Percentiles rank a stretch among this genome's conserved stretches.
Evolutionary conservation across 805 yeast genomes (phyloP).

Genomic region (Yamadazyma ubonensis): DNA sequence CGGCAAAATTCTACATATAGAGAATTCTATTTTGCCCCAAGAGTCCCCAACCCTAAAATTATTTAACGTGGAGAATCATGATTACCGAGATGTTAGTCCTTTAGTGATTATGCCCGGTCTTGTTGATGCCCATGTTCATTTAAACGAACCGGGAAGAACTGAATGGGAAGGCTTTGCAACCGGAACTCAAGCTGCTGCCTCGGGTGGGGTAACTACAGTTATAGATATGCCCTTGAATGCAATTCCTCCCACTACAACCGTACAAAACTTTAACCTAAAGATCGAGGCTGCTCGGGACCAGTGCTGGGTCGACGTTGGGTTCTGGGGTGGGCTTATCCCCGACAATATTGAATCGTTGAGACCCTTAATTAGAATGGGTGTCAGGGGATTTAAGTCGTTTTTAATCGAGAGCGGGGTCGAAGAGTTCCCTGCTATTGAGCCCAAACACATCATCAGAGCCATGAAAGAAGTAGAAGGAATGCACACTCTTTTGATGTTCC

Average conservation of each 20-base stretch:
- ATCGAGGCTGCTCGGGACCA: constrained; percentile 76
- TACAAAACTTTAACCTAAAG: constrained; percentile 71
- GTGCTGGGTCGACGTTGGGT: constrained; percentile 90
- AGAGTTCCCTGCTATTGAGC: constrained; percentile 82
- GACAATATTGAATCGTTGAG: constrained; percentile 64
- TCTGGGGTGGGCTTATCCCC: constrained; percentile 96
- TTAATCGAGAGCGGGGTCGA: constrained; percentile 94
- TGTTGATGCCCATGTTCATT: constrained; percentile 90
- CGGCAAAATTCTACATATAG: constrained; percentile 57
- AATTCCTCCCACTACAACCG: constrained; percentile 90
- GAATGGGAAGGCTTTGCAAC: constrained; percentile 99
- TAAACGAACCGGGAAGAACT: constrained; percentile 96
- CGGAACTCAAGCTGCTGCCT: constrained; percentile 91
- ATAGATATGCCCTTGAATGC: constrained; percentile 96
- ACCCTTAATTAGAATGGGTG: constrained; percentile 82
- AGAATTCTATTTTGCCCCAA: constrained; percentile 25
- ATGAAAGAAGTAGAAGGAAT: constrained; percentile 60
- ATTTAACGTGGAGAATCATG: constrained; percentile 39
- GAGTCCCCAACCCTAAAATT: constrained; percentile 39
- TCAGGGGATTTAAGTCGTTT: constrained; percentile 91
- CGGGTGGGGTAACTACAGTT: constrained; percentile 96
- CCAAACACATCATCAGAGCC: constrained; percentile 64
- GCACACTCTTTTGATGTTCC: constrained; percentile 81
- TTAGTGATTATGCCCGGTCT: constrained; percentile 79
- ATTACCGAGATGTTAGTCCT: constrained; percentile 59